Conservation (phyloP, 2,329 filamentous ascomycete species). For the Chrysoporthe austroafricana region DNA sequence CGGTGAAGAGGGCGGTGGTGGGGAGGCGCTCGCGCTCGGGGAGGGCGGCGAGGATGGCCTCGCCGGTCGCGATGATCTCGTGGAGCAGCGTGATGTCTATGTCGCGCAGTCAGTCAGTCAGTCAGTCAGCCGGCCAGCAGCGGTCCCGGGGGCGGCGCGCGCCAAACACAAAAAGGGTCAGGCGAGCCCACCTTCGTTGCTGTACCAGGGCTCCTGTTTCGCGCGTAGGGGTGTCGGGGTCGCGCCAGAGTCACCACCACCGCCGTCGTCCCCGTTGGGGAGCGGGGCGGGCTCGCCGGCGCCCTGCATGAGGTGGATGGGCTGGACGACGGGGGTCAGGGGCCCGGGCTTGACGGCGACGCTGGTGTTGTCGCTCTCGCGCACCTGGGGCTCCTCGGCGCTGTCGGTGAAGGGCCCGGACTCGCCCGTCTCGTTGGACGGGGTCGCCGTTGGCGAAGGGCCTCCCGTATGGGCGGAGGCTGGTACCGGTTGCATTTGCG, state of each 20-base stretch:
- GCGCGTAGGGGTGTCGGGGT: conserved; percentile 18
- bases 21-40: conserved; percentile 67
- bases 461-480: conserved; percentile 28
- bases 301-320: conserved; percentile 25
- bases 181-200: conserved; percentile 24
- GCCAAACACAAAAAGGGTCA: background rate
- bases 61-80: conserved; percentile 73
- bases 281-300: conserved; percentile 23
- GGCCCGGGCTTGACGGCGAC: conserved; percentile 22
- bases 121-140: conserved; percentile 53
- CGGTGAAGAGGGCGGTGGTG: conserved; percentile 77
- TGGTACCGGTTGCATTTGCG: conserved; percentile 30
- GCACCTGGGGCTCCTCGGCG: conserved; percentile 24
- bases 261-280: conserved; percentile 23
- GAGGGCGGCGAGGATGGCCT: conserved; percentile 62
- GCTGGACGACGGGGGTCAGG: background rate
- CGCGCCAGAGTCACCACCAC: conserved; percentile 20
- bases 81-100: conserved; percentile 79
- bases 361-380: conserved; percentile 28
- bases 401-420: conserved; percentile 29
- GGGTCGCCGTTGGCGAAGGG: conserved; percentile 26
- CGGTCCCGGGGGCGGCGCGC: background rate
- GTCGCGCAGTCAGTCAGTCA: conserved; percentile 22
- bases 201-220: conserved; percentile 27
- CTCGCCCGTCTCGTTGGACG: conserved; percentile 27